Evolutionary conservation across 202 grass and related monocot genomes (phyloP).

Genomic region (Hordeum pubiflorum): DNA sequence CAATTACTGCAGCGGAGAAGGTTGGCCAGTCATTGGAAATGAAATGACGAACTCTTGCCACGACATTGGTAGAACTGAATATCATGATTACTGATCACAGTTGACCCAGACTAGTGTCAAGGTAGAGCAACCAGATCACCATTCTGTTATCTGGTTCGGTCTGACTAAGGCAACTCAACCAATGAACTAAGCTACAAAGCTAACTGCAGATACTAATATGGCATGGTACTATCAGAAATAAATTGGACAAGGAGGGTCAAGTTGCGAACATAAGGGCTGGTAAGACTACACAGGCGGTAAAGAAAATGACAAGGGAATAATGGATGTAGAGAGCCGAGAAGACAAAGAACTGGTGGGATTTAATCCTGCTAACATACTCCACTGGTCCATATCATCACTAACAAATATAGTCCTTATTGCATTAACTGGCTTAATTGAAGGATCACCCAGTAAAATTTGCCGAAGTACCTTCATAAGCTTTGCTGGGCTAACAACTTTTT

Average conservation of each 20-base stretch:
- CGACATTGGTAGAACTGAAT: too few species aligned
- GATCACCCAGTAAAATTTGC: not conserved
- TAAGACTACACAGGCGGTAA: not conserved
- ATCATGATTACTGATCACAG: too few species aligned
- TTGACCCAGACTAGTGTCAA: too few species aligned
- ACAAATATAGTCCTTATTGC: not conserved
- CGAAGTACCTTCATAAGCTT: slow-evolving; percentile 52
- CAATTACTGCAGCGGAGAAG: not conserved
- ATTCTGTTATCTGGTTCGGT: not conserved
- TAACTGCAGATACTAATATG: not conserved
- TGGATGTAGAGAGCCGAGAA: not conserved
- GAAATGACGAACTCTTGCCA: too few species aligned
- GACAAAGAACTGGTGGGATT: not conserved
- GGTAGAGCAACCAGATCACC: too few species aligned
- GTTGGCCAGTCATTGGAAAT: not conserved
- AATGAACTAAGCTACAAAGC: not conserved
- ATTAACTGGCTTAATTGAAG: not conserved
- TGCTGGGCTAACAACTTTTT: slow-evolving; percentile 50
- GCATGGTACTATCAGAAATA: not conserved
- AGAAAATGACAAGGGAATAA: not conserved
- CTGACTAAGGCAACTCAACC: not conserved
- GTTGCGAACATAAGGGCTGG: not conserved
- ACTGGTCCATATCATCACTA: not conserved
- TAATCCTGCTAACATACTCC: not conserved
- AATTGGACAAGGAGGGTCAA: not conserved